Evolutionary conservation across 176 grass and related monocot genomes (phyloP).

Genomic region (Paspalum vaginatum): DNA sequence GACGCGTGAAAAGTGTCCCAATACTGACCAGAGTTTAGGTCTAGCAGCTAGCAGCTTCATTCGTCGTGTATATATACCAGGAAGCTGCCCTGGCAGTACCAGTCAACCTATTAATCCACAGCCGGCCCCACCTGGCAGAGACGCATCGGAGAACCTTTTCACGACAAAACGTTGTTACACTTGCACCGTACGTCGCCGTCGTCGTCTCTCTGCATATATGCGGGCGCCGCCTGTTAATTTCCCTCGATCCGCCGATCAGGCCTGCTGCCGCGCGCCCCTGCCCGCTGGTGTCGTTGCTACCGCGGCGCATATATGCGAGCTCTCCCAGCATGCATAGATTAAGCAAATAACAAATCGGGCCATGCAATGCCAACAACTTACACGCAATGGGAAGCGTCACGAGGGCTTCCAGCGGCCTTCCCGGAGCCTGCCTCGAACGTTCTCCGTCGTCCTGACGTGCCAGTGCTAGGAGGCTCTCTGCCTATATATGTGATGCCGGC

Average conservation of each 20-base stretch:
- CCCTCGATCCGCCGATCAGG: neutral
- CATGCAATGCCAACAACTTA: neutral
- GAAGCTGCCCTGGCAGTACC: constrained; percentile 8
- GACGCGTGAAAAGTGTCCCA: neutral
- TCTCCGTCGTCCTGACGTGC: neutral
- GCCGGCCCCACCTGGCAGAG: neutral
- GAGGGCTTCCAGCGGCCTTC: constrained; percentile 9
- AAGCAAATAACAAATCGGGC: neutral
- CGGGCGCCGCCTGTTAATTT: too few relatives aligned
- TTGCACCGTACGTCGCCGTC: neutral
- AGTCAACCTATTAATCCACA: neutral
- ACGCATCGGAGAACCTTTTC: too few relatives aligned
- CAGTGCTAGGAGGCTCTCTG: neutral
- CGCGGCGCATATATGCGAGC: neutral
- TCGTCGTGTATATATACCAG: neutral
- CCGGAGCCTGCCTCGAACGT: constrained; percentile 24
- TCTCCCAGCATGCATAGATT: neutral
- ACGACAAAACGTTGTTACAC: too few relatives aligned
- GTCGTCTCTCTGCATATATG: neutral
- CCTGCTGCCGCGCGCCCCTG: too few relatives aligned
- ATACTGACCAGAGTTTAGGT: neutral
- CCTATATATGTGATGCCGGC: neutral
- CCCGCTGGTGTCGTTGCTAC: neutral
- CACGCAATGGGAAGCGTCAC: neutral
- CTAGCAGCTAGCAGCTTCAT: neutral